Evolutionary conservation across 345 rosid species (phyloP).

Genomic region (Eucalyptus lansdowneana): DNA sequence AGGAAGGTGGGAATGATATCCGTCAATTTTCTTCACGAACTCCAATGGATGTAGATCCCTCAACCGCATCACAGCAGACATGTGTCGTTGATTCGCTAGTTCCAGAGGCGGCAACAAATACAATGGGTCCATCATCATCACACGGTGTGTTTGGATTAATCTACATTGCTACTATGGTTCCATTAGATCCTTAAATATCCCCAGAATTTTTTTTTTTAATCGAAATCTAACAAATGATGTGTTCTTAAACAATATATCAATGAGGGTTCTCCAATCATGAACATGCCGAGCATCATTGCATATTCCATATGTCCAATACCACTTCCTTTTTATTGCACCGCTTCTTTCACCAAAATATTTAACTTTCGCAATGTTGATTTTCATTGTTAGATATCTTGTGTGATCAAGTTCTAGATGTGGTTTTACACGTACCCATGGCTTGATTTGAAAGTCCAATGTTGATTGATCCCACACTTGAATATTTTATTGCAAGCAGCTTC

Average conservation of each 20-base stretch:
- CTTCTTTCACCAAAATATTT: background rate
- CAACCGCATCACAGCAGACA: background rate
- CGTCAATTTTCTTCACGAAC: rapidly evolving
- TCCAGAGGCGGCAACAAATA: background rate
- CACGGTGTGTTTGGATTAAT: background rate
- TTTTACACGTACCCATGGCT: background rate
- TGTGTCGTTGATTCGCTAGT: background rate
- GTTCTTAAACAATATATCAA: background rate
- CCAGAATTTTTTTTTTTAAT: background rate
- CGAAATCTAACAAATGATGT: background rate
- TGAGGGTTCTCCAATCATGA: background rate
- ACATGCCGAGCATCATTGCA: background rate
- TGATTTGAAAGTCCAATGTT: background rate
- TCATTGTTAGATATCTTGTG: background rate
- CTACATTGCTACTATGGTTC: background rate
- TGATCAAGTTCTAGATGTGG: background rate
- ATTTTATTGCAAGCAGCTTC: background rate
- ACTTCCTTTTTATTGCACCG: background rate
- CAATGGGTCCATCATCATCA: background rate
- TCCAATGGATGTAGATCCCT: background rate
- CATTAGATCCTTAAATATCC: background rate
- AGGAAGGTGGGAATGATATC: background rate
- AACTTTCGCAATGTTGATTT: too few species aligned
- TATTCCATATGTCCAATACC: background rate
- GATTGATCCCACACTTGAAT: too few species aligned